Conservation (phyloP, 2,329 filamentous ascomycete species). For the Monosporascus sp. region DNA sequence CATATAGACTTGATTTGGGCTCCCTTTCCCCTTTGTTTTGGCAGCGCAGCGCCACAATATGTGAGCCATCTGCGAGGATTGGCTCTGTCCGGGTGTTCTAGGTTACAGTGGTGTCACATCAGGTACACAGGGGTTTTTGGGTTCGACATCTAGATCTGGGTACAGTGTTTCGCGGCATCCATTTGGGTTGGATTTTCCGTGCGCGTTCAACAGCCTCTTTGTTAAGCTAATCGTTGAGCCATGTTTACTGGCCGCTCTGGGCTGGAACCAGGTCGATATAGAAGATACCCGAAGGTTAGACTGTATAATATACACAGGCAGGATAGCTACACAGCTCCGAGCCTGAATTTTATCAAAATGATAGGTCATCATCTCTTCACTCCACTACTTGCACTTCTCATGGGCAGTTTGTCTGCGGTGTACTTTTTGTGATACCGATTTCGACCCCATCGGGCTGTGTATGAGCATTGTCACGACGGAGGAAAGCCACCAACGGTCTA, state of each 20-base stretch:
- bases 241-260: slow-evolving; percentile 23
- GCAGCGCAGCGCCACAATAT: slow-evolving; percentile 11
- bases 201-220: slow-evolving; percentile 10
- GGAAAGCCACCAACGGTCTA: neutral
- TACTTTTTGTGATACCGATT: too few species aligned
- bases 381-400: neutral
- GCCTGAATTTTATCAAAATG: slow-evolving; percentile 22
- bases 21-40: slow-evolving; percentile 18
- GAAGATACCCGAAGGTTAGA: slow-evolving; percentile 32
- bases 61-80: slow-evolving; percentile 19
- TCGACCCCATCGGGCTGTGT: neutral
- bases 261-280: slow-evolving; percentile 30
- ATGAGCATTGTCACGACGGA: neutral
- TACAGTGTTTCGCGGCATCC: slow-evolving; percentile 19
- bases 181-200: slow-evolving; percentile 12
- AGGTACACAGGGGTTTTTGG: neutral
- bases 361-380: slow-evolving; percentile 17
- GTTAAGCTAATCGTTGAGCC: slow-evolving; percentile 23
- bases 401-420: too few species aligned
- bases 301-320: slow-evolving; percentile 29
- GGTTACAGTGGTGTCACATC: neutral
- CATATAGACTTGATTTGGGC: slow-evolving; percentile 29
- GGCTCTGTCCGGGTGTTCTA: slow-evolving; percentile 6
- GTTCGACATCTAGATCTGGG: neutral
- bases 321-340: slow-evolving; percentile 27